Conservation (phyloP, 164 flowering plant species). For the Santalum album region DNA sequence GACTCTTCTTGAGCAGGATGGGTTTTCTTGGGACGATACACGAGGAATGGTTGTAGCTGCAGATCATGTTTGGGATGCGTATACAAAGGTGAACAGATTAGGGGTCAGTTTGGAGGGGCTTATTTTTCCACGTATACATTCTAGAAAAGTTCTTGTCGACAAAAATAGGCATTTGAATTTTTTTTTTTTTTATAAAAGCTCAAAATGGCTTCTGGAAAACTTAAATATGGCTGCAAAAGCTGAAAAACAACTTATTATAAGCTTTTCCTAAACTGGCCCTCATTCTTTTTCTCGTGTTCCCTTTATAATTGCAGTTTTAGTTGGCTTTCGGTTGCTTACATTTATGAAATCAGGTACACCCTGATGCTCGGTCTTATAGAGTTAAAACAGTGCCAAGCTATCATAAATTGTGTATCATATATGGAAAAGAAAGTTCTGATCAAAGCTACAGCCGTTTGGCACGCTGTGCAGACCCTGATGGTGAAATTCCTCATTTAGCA, state of each 20-base stretch:
- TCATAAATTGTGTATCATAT: constrained; percentile 36
- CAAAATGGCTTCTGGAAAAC: too few species aligned
- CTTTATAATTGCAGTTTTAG: not conserved
- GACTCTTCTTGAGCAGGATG: constrained; percentile 30
- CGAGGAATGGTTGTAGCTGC: constrained; percentile 43
- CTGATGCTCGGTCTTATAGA: constrained; percentile 47
- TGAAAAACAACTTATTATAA: too few species aligned
- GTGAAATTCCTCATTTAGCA: constrained; percentile 17
- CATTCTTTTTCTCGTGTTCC: not conserved
- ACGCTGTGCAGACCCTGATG: constrained; percentile 9
- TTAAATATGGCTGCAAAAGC: too few species aligned
- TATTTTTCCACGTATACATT: too few species aligned
- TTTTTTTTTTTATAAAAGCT: too few species aligned
- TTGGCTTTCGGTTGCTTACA: constrained; percentile 7
- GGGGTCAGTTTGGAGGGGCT: too few species aligned
- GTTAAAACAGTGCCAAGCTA: constrained; percentile 44
- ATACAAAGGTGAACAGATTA: constrained; percentile 40
- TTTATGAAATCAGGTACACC: constrained; percentile 28
- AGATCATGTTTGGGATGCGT: constrained; percentile 44
- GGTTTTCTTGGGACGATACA: constrained; percentile 43
- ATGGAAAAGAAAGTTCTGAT: constrained; percentile 30
- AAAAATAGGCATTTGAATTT: too few species aligned
- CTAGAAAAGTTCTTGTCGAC: too few species aligned
- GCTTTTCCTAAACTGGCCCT: too few species aligned
- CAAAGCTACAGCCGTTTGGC: constrained; percentile 32